Percentiles rank a stretch among this genome's conserved stretches.
These are phyloP conservation scores for Coemansia sp. DNA, from an alignment of 192 early-diverging fungal species.

Conservation along the genomic window DNA sequence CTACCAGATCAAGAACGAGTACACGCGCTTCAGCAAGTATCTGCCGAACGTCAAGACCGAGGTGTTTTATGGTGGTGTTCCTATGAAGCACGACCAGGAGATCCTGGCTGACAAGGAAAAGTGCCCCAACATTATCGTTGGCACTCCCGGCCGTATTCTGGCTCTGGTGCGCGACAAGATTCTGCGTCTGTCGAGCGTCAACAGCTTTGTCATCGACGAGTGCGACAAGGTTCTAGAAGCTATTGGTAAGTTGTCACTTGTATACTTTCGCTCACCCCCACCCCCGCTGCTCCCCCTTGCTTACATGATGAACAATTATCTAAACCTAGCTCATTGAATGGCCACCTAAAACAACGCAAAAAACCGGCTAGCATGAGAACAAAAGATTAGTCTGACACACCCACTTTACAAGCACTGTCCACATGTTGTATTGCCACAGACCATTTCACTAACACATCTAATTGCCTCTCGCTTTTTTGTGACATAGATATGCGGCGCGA, in stretches of 20 bases:
- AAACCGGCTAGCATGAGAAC: conserved; percentile 35
- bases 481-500: conserved; percentile 92
- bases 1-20: conserved; percentile 98
- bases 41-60: conserved; percentile 89
- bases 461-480: not conserved
- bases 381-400: conserved; percentile 18
- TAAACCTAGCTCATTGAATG: conserved; percentile 83
- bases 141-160: conserved; percentile 92
- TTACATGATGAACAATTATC: conserved; percentile 63
- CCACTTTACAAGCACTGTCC: not conserved
- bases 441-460: not conserved
- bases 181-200: conserved; percentile 81
- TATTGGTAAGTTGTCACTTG: conserved; percentile 70
- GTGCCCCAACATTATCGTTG: conserved; percentile 95
- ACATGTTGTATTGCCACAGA: not conserved
- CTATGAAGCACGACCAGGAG: conserved; percentile 77
- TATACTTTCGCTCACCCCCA: not conserved
- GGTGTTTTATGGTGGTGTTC: conserved; percentile 91
- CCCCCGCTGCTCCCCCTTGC: not conserved
- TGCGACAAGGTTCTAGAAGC: conserved; percentile 97
- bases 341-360: conserved; percentile 39
- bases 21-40: conserved; percentile 94
- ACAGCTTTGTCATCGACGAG: conserved; percentile 98
- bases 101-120: conserved; percentile 79
- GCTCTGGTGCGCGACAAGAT: conserved; percentile 83